These are phyloP conservation scores for Buxus sempervirens DNA, from an alignment of 164 flowering plant genomes.

Conservation along the genomic window DNA sequence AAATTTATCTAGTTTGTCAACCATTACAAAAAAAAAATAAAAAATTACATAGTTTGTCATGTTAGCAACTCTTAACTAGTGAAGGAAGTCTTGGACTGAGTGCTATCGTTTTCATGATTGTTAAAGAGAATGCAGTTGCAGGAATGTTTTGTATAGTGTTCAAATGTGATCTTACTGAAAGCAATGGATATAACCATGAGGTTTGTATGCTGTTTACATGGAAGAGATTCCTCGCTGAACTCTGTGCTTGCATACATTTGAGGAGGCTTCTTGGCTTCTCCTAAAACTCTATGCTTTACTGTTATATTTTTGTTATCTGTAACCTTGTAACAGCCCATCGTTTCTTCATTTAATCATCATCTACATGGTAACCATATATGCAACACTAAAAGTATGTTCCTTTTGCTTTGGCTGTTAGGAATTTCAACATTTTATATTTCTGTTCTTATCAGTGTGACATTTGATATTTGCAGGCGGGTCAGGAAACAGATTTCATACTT, in stretches of 20 bases:
- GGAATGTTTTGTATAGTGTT: background rate
- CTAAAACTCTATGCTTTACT: background rate
- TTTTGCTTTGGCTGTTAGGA: background rate
- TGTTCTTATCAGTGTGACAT: conserved; percentile 4
- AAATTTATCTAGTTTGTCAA: too few species aligned
- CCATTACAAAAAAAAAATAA: too few species aligned
- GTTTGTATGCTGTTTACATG: background rate
- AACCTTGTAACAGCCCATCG: background rate
- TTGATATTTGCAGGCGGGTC: conserved; percentile 70
- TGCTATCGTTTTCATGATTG: background rate
- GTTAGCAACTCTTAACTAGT: background rate
- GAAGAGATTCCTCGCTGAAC: background rate
- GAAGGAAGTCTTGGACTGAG: background rate
- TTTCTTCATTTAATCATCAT: background rate
- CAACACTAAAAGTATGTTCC: too few species aligned
- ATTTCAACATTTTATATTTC: background rate
- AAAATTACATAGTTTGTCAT: too few species aligned
- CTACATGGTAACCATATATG: background rate
- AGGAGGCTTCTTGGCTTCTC: background rate
- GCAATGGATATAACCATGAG: background rate
- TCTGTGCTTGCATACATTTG: background rate
- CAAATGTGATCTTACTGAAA: background rate
- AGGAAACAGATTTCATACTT: conserved; percentile 90
- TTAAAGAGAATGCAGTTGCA: too few species aligned
- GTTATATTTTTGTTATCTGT: background rate